Evolutionary conservation across 164 flowering plant species (phyloP), one percentile per base, ranked within the genome.

Genomic region (Santalum album): DNA sequence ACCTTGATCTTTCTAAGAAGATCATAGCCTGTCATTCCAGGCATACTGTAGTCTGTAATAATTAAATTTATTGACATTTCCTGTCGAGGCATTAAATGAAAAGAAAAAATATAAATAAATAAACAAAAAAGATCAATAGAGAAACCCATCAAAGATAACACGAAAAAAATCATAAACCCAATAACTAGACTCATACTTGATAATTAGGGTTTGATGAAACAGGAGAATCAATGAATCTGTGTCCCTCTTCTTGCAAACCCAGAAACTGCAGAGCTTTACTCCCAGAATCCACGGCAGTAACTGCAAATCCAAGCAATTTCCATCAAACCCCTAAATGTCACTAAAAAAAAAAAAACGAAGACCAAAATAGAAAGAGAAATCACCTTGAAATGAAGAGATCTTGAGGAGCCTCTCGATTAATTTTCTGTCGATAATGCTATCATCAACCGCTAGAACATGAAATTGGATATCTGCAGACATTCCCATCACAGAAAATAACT

Each of bases 41-140:
- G 96, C 96, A 87, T 84, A 51, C 87, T 80, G 52, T 87, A 87
- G 62, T 87, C 95, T 7, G 96, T 82, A 12, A 87, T 76, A 3
- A 87, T 77, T 75, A 87, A 40, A 44, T 81, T 78, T 24, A 87
- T 38, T 2, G 2, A 12, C 0, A 38, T 38, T 38, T 38, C 42
- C 42, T 38, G 42, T 12, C 42, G 14, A n/a, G n/a, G n/a, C n/a
- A n/a, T n/a, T n/a, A 29, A 29, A 38, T 38, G 42, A 38, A 14
- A 14, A 38, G 16, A 11, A 38, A 38, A 38, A 38, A 38, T 38
- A 14, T 9, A 29, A 29, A 29, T 29, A 29, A 29, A 9, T 9
- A 29, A 29, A 38, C 42, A 38, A 14, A 38, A 38, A 38, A 38
- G 16, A 0, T 38, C 1, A 38, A 12, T 3, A 38, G 42, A 15